phyloP scores from a whole-genome alignment of 2,329 filamentous ascomycete genomes.

The Cadophora sp. region DNA sequence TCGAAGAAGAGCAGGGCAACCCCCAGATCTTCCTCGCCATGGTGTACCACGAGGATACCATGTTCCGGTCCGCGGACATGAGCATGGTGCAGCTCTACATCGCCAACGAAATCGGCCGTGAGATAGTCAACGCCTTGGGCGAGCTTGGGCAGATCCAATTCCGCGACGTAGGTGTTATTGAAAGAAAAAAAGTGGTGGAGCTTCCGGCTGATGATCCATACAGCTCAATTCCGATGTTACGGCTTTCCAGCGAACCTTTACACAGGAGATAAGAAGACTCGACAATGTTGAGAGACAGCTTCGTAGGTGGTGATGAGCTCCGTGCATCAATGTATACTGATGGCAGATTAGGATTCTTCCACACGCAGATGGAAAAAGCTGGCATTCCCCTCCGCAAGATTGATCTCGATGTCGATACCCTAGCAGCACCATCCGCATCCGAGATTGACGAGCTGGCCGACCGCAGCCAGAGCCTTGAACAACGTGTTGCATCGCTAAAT shows the following conservation, averaged over 20 bases:
- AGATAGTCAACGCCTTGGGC: constrained; percentile 94
- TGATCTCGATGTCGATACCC: constrained; percentile 85
- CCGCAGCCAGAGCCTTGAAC: constrained; percentile 89
- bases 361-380: constrained; percentile 93
- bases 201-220: constrained; percentile 35
- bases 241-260: constrained; percentile 97
- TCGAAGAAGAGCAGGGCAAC: constrained; percentile 30
- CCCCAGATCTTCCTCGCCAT: constrained; percentile 49
- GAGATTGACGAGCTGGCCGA: constrained; percentile 97
- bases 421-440: constrained; percentile 86
- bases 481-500: constrained; percentile 88
- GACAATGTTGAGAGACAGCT: constrained; percentile 99
- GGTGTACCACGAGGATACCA: constrained; percentile 80
- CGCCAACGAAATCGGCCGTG: constrained; percentile 96
- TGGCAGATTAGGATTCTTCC: constrained; percentile 79
- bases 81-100: constrained; percentile 99
- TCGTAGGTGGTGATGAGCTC: constrained; percentile 63
- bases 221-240: constrained; percentile 92
- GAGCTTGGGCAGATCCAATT: constrained; percentile 98
- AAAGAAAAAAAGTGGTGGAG: constrained; percentile 6
- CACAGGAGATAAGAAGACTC: constrained; percentile 93
- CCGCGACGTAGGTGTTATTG: constrained; percentile 72
- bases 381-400: constrained; percentile 86
- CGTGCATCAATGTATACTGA: constrained; percentile 26
- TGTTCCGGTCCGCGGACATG: constrained; percentile 99